Evolutionary conservation across 768 basidiomycete genomes (phyloP).

Genomic region (Tulasnella sp.): DNA sequence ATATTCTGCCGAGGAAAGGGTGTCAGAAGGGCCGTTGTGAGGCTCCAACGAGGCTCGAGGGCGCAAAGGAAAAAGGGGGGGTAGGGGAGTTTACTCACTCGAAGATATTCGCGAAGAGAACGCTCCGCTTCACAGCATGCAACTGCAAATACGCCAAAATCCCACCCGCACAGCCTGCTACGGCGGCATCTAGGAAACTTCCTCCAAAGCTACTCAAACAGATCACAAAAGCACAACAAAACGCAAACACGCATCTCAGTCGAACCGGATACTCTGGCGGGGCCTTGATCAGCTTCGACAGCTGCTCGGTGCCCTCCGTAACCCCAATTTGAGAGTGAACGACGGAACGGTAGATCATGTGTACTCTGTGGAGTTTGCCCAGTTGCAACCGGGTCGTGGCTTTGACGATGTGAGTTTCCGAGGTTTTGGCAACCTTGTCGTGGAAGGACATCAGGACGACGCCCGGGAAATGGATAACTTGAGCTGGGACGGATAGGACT

Average conservation of each 20-base stretch:
- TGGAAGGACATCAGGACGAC: slow-evolving; percentile 76
- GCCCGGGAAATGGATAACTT: slow-evolving; percentile 76
- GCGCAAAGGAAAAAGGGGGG: neutral
- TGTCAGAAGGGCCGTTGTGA: slow-evolving; percentile 4
- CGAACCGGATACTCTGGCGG: slow-evolving; percentile 61
- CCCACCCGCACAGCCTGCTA: slow-evolving; percentile 70
- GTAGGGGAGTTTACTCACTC: slow-evolving; percentile 61
- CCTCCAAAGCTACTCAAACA: slow-evolving; percentile 85
- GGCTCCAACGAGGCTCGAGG: slow-evolving; percentile 12
- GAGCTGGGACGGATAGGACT: slow-evolving; percentile 87
- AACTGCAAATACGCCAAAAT: slow-evolving; percentile 71
- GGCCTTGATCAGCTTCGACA: slow-evolving; percentile 63
- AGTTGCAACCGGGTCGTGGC: slow-evolving; percentile 75
- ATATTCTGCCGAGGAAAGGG: slow-evolving; percentile 57
- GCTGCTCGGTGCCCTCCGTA: slow-evolving; percentile 65
- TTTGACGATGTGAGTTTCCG: slow-evolving; percentile 85
- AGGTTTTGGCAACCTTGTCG: slow-evolving; percentile 74
- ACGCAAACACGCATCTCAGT: slow-evolving; percentile 65
- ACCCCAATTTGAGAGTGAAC: slow-evolving; percentile 92
- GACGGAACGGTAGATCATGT: slow-evolving; percentile 81
- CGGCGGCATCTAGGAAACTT: slow-evolving; percentile 81
- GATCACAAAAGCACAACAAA: slow-evolving; percentile 73
- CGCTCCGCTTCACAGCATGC: slow-evolving; percentile 70
- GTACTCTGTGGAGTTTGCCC: slow-evolving; percentile 82
- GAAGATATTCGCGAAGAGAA: slow-evolving; percentile 86